Evolutionary conservation across 2,329 filamentous ascomycete genomes (phyloP), one percentile per base, ranked within the genome.

Genomic region (Zopfia rhizophila): DNA sequence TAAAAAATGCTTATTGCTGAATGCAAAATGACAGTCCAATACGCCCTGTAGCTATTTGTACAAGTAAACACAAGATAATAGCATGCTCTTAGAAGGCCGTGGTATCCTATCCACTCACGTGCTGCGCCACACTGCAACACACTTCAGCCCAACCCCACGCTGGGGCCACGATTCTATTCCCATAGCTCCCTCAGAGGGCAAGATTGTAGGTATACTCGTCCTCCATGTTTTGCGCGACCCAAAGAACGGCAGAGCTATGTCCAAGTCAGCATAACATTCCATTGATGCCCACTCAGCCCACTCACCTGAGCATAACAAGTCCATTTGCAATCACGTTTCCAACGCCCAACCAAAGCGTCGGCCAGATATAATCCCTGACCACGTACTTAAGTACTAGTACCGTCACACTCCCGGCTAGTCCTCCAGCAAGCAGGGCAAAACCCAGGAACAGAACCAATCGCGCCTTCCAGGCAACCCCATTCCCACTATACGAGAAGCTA

Each of bases 221-320:
- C 68, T 88, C 86, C 73, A 88, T 87, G 61, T 88, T 88, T 76
- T 88, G 86, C 38, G 83, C 84, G 19, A 88, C 78, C 85, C 85
- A 88, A 23, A 88, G 78, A 25, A 87, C 82, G 36, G 83, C 76
- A 18, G 83, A 83, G 63, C 84, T 87, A 57, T 13, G 48, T 8
- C 36, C 31, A 19, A 21, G 45, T 68, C 45, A 70, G 70, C 48
- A 47, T 35, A 12, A 21, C 23, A 16, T 14, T 7, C 13, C 22
- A 27, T 23, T 7, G 5, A 21, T 4, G 12, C 25, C 8, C 13
- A 13, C 22, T 38, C 22, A 24, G 25, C 22, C 28, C 18, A 73
- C 77, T 63, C 72, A 86, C 83, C 85, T 88, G 55, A 87, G 66
- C 84, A 88, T 88, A 37, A 88, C 78, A 64, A 87, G 56, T 8